A percentile compares a stretch with the other conserved stretches of the same genome.
phyloP scores from a whole-genome alignment of 495 filamentous ascomycete genomes.

The Massariosphaeria phaeospora region DNA sequence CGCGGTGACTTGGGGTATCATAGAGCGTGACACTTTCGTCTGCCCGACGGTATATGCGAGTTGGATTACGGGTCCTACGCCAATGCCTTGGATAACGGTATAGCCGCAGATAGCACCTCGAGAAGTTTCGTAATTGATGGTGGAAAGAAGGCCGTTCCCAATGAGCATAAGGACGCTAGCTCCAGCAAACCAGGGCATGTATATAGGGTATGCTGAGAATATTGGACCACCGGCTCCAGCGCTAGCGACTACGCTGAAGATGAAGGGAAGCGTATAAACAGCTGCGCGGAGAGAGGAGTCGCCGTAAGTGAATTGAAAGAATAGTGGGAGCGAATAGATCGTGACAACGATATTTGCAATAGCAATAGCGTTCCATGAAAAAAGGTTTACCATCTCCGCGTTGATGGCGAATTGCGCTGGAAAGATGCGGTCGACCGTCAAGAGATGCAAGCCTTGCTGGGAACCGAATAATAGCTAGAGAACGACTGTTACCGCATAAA shows the following conservation, averaged over 20 bases:
- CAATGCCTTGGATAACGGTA: conserved; percentile 50
- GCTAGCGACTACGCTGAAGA: conserved; percentile 33
- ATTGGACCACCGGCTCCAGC: conserved; percentile 49
- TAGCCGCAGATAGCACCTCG: conserved; percentile 51
- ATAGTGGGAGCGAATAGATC: conserved; percentile 29
- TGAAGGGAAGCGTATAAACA: conserved; percentile 56
- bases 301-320: conserved; percentile 44
- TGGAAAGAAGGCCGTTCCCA: conserved; percentile 52
- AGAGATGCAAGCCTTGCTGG: conserved; percentile 50
- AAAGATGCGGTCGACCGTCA: conserved; percentile 47
- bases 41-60: conserved; percentile 53
- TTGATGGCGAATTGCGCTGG: conserved; percentile 53
- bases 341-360: conserved; percentile 35
- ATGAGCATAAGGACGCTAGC: conserved; percentile 47
- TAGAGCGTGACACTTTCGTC: conserved; percentile 34
- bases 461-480: conserved; percentile 47
- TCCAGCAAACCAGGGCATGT: conserved; percentile 56
- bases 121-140: conserved; percentile 39
- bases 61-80: conserved; percentile 50
- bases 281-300: conserved; percentile 49
- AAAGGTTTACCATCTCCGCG: conserved; percentile 44
- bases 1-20: conserved; percentile 35
- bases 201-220: conserved; percentile 49
- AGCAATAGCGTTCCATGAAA: conserved; percentile 45
- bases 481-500: conserved; percentile 50